Conservation (phyloP, 371 early-diverging fungal species). For the Lichtheimia corymbifera region DNA sequence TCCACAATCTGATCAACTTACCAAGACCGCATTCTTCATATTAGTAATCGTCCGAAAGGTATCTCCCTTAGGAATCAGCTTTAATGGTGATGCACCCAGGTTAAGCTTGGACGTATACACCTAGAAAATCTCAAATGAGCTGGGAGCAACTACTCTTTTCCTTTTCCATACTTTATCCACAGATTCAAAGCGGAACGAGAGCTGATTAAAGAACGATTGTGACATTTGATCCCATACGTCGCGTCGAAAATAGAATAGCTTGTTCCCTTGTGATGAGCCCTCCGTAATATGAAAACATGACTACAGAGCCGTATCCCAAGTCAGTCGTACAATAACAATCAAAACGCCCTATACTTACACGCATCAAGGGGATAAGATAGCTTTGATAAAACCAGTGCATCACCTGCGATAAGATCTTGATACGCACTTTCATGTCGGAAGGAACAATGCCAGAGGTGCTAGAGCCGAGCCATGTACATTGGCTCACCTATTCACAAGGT, state of each 20-base stretch:
- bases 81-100: slow-evolving; percentile 54
- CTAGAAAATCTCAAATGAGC: no score
- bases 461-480: slow-evolving; percentile 3
- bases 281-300: slow-evolving; percentile 11
- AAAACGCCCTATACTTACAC: slow-evolving; percentile 28
- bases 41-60: slow-evolving; percentile 73
- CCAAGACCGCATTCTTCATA: slow-evolving; percentile 34
- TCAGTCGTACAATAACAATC: background rate
- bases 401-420: slow-evolving; percentile 53
- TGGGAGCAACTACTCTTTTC: background rate
- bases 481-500: background rate
- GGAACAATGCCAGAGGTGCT: slow-evolving; percentile 19
- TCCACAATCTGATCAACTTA: slow-evolving; percentile 21
- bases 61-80: slow-evolving; percentile 70
- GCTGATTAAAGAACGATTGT: slow-evolving; percentile 30
- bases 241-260: slow-evolving; percentile 70
- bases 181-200: slow-evolving; percentile 46
- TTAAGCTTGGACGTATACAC: background rate
- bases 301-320: background rate
- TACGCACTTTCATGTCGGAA: slow-evolving; percentile 50
- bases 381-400: slow-evolving; percentile 69
- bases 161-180: slow-evolving; percentile 26
- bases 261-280: background rate
- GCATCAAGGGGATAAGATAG: slow-evolving; percentile 58
- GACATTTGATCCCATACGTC: slow-evolving; percentile 70